A percentile compares a stretch with the other conserved stretches of the same genome.
phyloP scores from a whole-genome alignment of 2,329 filamentous ascomycete species.

The Claviceps sp. region DNA sequence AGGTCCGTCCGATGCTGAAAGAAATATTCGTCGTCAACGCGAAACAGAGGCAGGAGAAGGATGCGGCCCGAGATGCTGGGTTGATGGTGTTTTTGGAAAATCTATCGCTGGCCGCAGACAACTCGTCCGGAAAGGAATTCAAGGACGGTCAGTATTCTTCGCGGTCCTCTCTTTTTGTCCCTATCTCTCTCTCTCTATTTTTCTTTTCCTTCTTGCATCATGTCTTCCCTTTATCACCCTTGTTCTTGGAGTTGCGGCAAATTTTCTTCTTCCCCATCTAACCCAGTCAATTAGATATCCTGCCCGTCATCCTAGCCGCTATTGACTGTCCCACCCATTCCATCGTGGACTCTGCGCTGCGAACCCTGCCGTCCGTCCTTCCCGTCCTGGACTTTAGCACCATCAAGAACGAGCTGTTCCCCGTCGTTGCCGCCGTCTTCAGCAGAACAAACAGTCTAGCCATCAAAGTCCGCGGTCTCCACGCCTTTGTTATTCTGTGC shows the following conservation, averaged over 20 bases:
- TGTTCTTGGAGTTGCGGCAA: no score
- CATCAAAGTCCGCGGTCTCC: constrained; percentile 85
- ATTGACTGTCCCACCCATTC: constrained; percentile 83
- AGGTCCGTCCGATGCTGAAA: constrained; percentile 70
- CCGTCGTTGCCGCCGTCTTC: constrained; percentile 80
- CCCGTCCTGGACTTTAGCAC: constrained; percentile 90
- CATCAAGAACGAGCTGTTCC: constrained; percentile 93
- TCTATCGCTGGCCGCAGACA: constrained; percentile 59
- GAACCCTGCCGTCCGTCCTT: constrained; percentile 65
- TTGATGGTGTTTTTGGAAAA: constrained; percentile 86
- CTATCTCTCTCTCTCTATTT: background rate
- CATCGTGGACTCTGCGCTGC: constrained; percentile 73
- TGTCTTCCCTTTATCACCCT: background rate
- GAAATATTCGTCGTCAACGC: constrained; percentile 61
- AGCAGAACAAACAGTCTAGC: constrained; percentile 84
- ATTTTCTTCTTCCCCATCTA: background rate
- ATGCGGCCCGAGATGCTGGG: constrained; percentile 73
- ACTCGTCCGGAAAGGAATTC: constrained; percentile 82
- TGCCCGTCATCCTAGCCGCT: constrained; percentile 72
- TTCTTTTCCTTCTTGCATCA: background rate
- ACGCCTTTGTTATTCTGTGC: constrained; percentile 81
- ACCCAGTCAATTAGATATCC: constrained; percentile 46
- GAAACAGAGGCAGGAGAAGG: constrained; percentile 54
- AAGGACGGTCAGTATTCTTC: constrained; percentile 57
- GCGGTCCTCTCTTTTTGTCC: background rate